Evolutionary conservation across 495 filamentous ascomycete species (phyloP).

Genomic region (Podospora pseudocomata): DNA sequence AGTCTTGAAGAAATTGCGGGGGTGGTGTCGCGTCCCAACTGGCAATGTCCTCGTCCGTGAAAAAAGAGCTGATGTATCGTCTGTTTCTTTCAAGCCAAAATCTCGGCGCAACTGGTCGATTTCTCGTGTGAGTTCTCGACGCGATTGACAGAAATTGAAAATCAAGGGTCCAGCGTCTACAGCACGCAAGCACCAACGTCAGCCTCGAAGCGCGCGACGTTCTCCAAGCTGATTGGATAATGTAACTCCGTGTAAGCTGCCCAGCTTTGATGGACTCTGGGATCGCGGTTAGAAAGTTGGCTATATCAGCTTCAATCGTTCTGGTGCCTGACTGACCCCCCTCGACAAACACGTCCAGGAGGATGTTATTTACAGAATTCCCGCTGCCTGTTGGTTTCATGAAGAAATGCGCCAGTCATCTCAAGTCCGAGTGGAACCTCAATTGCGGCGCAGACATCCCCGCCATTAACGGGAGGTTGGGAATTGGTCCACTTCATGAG

Average conservation of each 20-base stretch:
- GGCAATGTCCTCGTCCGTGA: not conserved
- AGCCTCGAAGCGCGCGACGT: not conserved
- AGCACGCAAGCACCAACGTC: not conserved
- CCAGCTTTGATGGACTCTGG: not conserved
- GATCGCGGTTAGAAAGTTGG: not conserved
- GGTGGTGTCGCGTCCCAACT: not conserved
- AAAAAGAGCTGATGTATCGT: not conserved
- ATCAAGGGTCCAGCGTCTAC: not conserved
- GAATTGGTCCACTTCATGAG: slow-evolving; percentile 14
- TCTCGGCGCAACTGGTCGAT: not conserved
- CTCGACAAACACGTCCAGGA: not conserved
- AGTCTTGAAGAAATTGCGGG: not conserved
- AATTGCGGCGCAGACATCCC: not conserved
- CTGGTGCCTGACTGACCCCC: not conserved
- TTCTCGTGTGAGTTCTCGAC: not conserved
- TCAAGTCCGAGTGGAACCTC: not conserved
- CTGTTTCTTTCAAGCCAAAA: not conserved
- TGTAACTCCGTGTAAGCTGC: not conserved
- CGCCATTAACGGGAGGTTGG: slow-evolving; percentile 17
- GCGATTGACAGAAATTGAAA: not conserved
- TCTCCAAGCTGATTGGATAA: not conserved
- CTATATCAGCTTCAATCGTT: not conserved
- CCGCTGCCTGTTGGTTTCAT: not conserved
- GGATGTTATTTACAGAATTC: not conserved
- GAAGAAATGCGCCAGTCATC: not conserved